Evolutionary conservation across 2,329 filamentous ascomycete species (phyloP).

Genomic region (Aspergillus sclerotialis): DNA sequence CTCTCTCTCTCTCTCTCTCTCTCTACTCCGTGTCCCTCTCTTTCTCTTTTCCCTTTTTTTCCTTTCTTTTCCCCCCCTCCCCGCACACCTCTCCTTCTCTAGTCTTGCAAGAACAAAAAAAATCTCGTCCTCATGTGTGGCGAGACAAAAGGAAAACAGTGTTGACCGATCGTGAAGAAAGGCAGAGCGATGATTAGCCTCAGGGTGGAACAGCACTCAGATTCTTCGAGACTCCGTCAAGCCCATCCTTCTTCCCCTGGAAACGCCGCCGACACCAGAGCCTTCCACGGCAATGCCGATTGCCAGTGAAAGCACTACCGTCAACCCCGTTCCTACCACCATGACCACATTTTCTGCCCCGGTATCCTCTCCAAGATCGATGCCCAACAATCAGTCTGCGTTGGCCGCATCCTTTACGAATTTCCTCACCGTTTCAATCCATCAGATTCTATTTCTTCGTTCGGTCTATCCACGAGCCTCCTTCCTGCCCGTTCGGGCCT

Average conservation of each 20-base stretch:
- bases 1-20: not conserved
- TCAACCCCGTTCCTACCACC: conserved; percentile 24
- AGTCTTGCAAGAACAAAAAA: too few relatives aligned
- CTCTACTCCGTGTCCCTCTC: not conserved
- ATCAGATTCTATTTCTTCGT: conserved; percentile 80
- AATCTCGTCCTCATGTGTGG: conserved; percentile 3
- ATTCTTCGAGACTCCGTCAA: conserved; percentile 32
- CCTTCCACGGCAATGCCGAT: conserved; percentile 33
- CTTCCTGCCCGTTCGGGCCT: conserved; percentile 72
- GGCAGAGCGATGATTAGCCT: conserved; percentile 39
- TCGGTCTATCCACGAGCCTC: conserved; percentile 68
- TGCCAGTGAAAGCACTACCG: conserved; percentile 34
- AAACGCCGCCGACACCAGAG: conserved; percentile 25
- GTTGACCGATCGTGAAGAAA: conserved; percentile 26
- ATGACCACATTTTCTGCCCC: conserved; percentile 35
- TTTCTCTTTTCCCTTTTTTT: conserved; percentile 6
- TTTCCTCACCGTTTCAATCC: conserved; percentile 75
- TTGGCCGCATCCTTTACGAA: conserved; percentile 66
- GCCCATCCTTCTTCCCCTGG: conserved; percentile 27
- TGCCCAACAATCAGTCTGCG: conserved; percentile 46
- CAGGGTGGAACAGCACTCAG: conserved; percentile 36
- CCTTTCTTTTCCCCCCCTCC: conserved; percentile 4
- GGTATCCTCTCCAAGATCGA: conserved; percentile 32
- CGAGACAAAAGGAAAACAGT: conserved; percentile 3
- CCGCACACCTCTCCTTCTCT: not conserved